Evolutionary conservation across 306 rosid species (phyloP).

Genomic region (Mimosa pudica): DNA sequence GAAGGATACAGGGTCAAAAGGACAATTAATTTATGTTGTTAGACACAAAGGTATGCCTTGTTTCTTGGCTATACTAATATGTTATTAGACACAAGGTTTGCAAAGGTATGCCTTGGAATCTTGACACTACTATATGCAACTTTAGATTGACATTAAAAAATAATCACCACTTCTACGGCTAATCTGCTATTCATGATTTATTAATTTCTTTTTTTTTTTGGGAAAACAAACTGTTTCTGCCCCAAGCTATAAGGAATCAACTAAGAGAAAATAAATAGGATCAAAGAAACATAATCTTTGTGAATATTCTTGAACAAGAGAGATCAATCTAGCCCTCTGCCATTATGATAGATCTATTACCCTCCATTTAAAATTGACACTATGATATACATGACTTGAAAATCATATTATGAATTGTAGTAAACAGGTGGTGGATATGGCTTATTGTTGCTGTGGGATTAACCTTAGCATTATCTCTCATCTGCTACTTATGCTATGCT

Average conservation of each 20-base stretch:
- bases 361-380: neutral
- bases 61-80: neutral
- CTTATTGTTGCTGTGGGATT: constrained; percentile 27
- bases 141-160: no score
- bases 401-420: constrained; percentile 19
- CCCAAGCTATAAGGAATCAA: neutral
- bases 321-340: neutral
- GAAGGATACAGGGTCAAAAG: constrained; percentile 3
- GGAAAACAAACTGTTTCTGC: neutral
- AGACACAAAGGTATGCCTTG: constrained; percentile 31
- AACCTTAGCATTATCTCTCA: neutral
- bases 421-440: constrained; percentile 40
- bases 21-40: constrained; percentile 13
- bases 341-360: neutral
- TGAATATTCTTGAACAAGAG: neutral
- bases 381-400: neutral
- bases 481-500: constrained; percentile 11
- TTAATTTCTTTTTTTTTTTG: no score
- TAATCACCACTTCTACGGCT: no score
- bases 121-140: neutral
- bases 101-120: no score
- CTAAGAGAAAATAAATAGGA: neutral
- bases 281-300: neutral
- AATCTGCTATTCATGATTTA: no score
- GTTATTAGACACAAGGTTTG: no score